Evolutionary conservation across 2,329 filamentous ascomycete species (phyloP), one percentile per base, ranked within the genome.

Genomic region (Cladorrhinum sp.): DNA sequence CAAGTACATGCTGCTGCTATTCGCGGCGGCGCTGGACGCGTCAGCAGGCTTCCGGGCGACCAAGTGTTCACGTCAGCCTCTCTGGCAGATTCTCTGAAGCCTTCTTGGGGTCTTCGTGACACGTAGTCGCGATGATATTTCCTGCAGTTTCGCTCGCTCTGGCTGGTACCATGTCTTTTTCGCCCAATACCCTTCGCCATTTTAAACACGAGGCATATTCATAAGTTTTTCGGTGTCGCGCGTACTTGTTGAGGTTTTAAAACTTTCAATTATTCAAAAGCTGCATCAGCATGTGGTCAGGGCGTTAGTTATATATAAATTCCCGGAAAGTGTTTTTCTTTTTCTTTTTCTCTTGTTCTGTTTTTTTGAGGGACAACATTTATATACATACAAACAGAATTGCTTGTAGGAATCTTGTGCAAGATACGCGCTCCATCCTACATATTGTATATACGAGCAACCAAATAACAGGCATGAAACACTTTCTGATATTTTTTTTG

Each of bases 21-120:
- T 69, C 90, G 92, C 66, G 84, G 79, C 60, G 93, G 93, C 66
- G 92, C 92, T 51, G 94, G 96, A 70, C 90, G 93, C 64, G 86
- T 97, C 66, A 95, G 91, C 72, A 87, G 90, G 55, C 83, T 97
- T 63, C 92, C 93, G 0, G 87, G 86, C 61, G 91, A 93, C 67
- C 84, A 88, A 49, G 91, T 96, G 61, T 93, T 92, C 66, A 92
- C 91, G 2, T 82, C 82, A 69, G 84, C 89, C 33, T 85, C 91
- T 60, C 75, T 94, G 73, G 75, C 78, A 60, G 75, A 86, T 65
- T 78, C 79, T 67, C 77, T 88, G 63, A 87, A 86, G 75, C 85
- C 85, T 49, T 75, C 77, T 57, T 87, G 84, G 85, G 75, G 72
- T 65, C 81, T 86, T 76, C 80, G 82, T 60, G 70, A 73, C 57